Base-by-base conservation (phyloP, 2,329 filamentous ascomycete species). In the Grosmannia serpens region DNA sequence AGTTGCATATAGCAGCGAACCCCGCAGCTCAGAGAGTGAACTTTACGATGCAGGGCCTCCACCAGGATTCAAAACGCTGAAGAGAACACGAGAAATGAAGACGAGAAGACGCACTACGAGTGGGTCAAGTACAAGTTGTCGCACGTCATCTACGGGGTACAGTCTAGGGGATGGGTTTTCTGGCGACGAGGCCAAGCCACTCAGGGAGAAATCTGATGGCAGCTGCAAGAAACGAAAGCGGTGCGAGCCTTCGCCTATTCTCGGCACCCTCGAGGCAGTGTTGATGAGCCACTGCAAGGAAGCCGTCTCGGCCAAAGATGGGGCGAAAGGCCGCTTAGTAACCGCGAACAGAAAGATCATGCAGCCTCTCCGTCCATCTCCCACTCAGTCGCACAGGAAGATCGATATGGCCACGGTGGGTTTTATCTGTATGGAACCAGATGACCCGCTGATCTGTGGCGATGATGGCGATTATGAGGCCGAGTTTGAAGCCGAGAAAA, bases 131-230 rank as follows among this genome's bases (percentile, higher is more conserved):
- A n/a, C 35, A 27, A 10, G 52, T 6, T 15, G 17, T 26, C 22
- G 22, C 46, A 49, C 46, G 11, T 15, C 24, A 11, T 24, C 13
- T 10, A 49, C 22, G 9, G 7, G 24, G 4, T 46, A 47, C 11
- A 3, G 20, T 8, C 44, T 59, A 2, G 62, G 63, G 0, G 63
- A 64, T 20, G 63, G 63, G 4, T 64, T 64, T 15, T 64, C 63
- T 2, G 55, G 57, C 11, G 61, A 62, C 31, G 62, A 64, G n/a
- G 52, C 49, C 22, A 58, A 47, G 35, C 55, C 59, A 1, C 55
- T 38, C 6, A 56, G 24, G 35, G n/a, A 44, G 13, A 50, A 26
- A 13, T 2, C 22, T 0, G 53, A 58, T 8, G 57, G 35, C 4
- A 38, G 10, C n/a, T 7, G 41, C 10, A 62, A 56, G 31, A 62